Conservation (phyloP, 2,329 filamentous ascomycete species). For the Aphanoascus verrucosus region DNA sequence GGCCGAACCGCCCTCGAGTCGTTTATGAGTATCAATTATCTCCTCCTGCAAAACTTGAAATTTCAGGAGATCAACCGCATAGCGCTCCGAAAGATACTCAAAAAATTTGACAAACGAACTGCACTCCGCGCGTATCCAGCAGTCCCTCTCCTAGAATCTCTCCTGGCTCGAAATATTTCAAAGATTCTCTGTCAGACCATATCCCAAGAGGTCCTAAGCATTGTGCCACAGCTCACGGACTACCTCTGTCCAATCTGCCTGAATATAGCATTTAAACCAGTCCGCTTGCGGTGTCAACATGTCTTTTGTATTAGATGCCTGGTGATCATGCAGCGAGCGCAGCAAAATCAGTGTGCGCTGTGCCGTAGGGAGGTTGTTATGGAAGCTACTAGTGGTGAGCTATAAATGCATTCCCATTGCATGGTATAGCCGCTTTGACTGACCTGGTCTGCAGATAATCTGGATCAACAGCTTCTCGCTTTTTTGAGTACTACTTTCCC, state of each 20-base stretch:
- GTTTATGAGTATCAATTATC: slow-evolving; percentile 63
- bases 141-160: slow-evolving; percentile 50
- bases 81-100: slow-evolving; percentile 72
- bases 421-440: slow-evolving; percentile 1
- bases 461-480: slow-evolving; percentile 56
- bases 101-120: slow-evolving; percentile 85
- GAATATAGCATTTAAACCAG: slow-evolving; percentile 66
- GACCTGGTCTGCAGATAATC: slow-evolving; percentile 43
- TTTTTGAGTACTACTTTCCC: slow-evolving; percentile 70
- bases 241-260: slow-evolving; percentile 74
- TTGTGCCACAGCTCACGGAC: slow-evolving; percentile 74
- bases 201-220: slow-evolving; percentile 57
- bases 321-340: slow-evolving; percentile 63
- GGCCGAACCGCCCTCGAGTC: slow-evolving; percentile 54
- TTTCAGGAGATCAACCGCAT: slow-evolving; percentile 76
- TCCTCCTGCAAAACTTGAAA: slow-evolving; percentile 65
- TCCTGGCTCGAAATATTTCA: slow-evolving; percentile 57
- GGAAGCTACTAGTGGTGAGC: slow-evolving; percentile 54
- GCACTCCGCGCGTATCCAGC: slow-evolving; percentile 56
- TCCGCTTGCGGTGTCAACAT: slow-evolving; percentile 64
- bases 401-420: neutral
- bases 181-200: slow-evolving; percentile 66
- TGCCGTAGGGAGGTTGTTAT: slow-evolving; percentile 64
- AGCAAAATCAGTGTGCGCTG: slow-evolving; percentile 60
- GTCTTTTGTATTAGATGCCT: slow-evolving; percentile 77